These are phyloP conservation scores for Penicillium sp. DNA, from an alignment of 2,329 filamentous ascomycete genomes.

Conservation along the genomic window DNA sequence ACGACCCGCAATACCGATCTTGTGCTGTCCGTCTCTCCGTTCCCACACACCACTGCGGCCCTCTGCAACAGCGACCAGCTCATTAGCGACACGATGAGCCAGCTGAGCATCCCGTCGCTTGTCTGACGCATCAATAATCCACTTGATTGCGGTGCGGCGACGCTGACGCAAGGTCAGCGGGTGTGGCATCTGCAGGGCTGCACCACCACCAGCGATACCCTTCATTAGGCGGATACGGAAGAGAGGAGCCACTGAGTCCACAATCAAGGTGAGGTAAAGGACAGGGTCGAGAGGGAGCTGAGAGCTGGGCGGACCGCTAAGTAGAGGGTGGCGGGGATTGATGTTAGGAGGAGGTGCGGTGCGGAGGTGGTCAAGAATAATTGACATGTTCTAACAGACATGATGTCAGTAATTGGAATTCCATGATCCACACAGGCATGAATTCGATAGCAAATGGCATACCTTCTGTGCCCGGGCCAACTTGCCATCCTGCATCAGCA, in stretches of 20 bases:
- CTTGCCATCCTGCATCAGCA: slow-evolving; percentile 91
- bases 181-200: slow-evolving; percentile 76
- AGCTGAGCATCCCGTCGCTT: slow-evolving; percentile 76
- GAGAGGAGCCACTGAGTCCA: slow-evolving; percentile 90
- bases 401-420: neutral
- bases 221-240: slow-evolving; percentile 74
- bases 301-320: slow-evolving; percentile 71
- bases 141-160: slow-evolving; percentile 75
- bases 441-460: slow-evolving; percentile 21
- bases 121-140: slow-evolving; percentile 83
- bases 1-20: slow-evolving; percentile 73
- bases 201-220: slow-evolving; percentile 83
- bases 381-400: slow-evolving; percentile 70
- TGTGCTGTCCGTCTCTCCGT: slow-evolving; percentile 74
- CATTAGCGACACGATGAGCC: slow-evolving; percentile 76
- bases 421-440: neutral
- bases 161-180: slow-evolving; percentile 75
- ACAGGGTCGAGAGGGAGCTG: slow-evolving; percentile 88
- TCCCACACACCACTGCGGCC: slow-evolving; percentile 85
- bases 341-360: slow-evolving; percentile 77
- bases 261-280: slow-evolving; percentile 82
- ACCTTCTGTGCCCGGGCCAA: slow-evolving; percentile 87
- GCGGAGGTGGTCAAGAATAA: slow-evolving; percentile 79
- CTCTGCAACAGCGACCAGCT: slow-evolving; percentile 84
- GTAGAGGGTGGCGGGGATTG: slow-evolving; percentile 61